Evolutionary conservation across 129 eudicot species (phyloP), one percentile per base, ranked within the genome.

Genomic region (Lactuca sativa): DNA sequence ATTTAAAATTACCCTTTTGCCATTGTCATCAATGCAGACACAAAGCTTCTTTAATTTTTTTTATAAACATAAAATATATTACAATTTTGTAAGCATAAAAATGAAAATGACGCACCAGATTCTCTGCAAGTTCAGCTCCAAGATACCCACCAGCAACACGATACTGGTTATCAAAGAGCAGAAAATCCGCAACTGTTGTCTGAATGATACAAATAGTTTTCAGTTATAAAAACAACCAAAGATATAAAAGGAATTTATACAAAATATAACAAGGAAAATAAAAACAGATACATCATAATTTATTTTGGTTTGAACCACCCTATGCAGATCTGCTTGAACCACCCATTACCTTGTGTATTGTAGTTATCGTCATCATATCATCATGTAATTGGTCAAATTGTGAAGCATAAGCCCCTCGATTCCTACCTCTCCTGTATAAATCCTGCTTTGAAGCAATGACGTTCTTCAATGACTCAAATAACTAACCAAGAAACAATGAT

Each of bases 131-230:
- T 74, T 90, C 90, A 67, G 86, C 89, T 43, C 89, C 95, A 52
- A 90, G 89, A 74, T 90, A 90, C 62, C 95, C 95, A 72, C 74
- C 85, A 66, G 85, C 83, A 60, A 81, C 83, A 55, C 83, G 87
- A 74, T 88, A 78, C 34, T 86, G 89, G 80, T 79, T 86, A 80
- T 90, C 97, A 61, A 80, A 69, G 54, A 86, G 64, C 75, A 90
- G 66, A 69, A 84, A 87, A 54, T 90, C 87, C 58, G 97, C 90
- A 69, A 87, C 97, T 15, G 97, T 90, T 55, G 89, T 91, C 97
- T 90, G 80, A 21, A 21, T 21, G 21, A 64, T 32, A 71, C 32
- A 34, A 54, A 66, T 2, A 37, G 17, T 31, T 41, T 32, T 33
- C 73, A 69, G 55, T 56, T 12, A 33, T 40, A 62, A 69, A 40